phyloP scores from a whole-genome alignment of 164 flowering plant species.

The Dillenia suffruticosa region DNA sequence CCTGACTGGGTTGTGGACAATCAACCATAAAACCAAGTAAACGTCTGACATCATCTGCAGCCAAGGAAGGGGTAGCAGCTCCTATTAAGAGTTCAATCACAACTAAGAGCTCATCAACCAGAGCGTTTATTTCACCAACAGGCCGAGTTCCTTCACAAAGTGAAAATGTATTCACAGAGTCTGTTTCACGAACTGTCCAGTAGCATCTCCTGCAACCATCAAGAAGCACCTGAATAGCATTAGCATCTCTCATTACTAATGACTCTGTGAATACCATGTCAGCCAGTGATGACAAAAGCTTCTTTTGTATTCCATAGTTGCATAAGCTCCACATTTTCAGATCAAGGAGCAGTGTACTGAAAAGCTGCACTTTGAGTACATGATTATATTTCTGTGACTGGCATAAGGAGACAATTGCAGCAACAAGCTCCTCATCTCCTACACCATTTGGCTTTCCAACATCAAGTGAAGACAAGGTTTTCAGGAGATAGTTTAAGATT shows the following conservation, averaged over 20 bases:
- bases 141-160: conserved; percentile 54
- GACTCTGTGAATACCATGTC: conserved; percentile 99
- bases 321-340: conserved; percentile 94
- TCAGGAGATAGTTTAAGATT: conserved; percentile 71
- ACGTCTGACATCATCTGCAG: conserved; percentile 72
- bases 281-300: conserved; percentile 92
- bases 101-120: conserved; percentile 95
- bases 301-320: conserved; percentile 94
- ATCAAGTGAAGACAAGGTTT: conserved; percentile 66
- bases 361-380: conserved; percentile 86
- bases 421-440: conserved; percentile 93
- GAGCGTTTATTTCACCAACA: conserved; percentile 93
- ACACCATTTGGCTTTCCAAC: conserved; percentile 55
- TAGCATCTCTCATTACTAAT: conserved; percentile 88
- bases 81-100: conserved; percentile 82
- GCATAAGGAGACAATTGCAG: conserved; percentile 83
- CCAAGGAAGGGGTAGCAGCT: conserved; percentile 79
- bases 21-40: conserved; percentile 92
- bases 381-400: conserved; percentile 81
- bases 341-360: conserved; percentile 78
- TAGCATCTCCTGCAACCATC: conserved; percentile 98
- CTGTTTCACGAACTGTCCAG: conserved; percentile 81
- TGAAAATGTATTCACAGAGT: conserved; percentile 74
- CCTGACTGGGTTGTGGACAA: conserved; percentile 97
- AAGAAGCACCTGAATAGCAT: conserved; percentile 96